A percentile compares a stretch with the other conserved stretches of the same genome.
Evolutionary conservation across 192 early-diverging fungal genomes (phyloP).

Genomic region (Podila verticillata): DNA sequence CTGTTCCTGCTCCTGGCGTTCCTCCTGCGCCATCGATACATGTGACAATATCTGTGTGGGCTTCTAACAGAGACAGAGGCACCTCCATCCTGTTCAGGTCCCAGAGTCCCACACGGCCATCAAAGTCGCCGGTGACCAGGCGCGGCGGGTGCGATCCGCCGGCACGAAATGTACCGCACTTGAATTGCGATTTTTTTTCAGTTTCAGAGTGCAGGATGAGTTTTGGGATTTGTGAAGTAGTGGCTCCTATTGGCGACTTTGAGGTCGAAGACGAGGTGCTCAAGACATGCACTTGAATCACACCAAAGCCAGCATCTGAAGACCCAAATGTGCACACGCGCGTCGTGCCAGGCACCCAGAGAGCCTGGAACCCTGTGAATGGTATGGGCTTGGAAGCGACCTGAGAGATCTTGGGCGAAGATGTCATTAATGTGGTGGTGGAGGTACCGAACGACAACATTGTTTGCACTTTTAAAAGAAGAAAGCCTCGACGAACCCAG

Average conservation of each 20-base stretch:
- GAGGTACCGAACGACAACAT: no score
- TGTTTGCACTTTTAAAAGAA: no score
- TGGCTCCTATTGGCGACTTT: background rate
- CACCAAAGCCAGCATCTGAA: conserved; percentile 22
- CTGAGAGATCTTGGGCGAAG: conserved; percentile 6
- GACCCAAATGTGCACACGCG: conserved; percentile 35
- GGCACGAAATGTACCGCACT: conserved; percentile 24
- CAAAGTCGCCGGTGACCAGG: conserved; percentile 37
- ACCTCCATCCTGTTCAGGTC: conserved; percentile 27
- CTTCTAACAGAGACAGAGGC: conserved; percentile 14
- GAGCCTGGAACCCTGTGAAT: conserved; percentile 38
- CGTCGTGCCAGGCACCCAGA: conserved; percentile 40
- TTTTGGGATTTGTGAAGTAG: background rate
- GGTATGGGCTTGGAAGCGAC: conserved; percentile 7
- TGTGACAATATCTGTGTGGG: conserved; percentile 36
- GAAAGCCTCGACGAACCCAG: no score
- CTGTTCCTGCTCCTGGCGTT: background rate
- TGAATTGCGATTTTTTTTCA: conserved; percentile 37
- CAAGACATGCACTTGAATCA: conserved; percentile 24
- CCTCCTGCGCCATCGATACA: conserved; percentile 42
- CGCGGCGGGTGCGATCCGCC: conserved; percentile 14
- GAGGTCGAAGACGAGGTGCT: background rate
- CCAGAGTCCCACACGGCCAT: conserved; percentile 30
- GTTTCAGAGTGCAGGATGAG: conserved; percentile 24
- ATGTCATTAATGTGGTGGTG: background rate